Evolutionary conservation across 345 rosid species (phyloP), one percentile per base, ranked within the genome.

Genomic region (Eucalyptus marginata): DNA sequence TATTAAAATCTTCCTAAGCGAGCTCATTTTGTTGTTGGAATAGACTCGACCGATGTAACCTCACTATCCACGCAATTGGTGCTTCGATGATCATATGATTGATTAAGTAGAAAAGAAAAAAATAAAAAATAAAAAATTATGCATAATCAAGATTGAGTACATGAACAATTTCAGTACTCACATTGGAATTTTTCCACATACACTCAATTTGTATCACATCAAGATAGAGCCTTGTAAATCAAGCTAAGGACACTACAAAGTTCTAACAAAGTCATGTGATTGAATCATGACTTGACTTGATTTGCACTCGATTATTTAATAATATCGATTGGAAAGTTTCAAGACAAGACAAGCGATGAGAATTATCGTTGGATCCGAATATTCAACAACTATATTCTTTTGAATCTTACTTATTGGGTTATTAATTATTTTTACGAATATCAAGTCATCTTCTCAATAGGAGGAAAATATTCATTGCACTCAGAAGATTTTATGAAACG

Each of bases 71-170:
- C 1, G 8, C 9, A 3, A 20, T 6, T 2, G 47, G 27, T 40
- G 47, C 15, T 11, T 40, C 20, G 9, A 76, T 40, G 47, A 36
- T 11, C 47, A 10, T 36, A 20, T 10, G 62, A 24, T 56, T 22
- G 62, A 56, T 56, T 56, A 10, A 56, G 79, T 31, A 31, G 17
- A 68, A 31, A 16, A 17, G 43, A 46, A 36, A 9, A 33, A 16
- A 33, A 8, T 2, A 3, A 64, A 2, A 3, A 15, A 7, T 3
- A 13, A 4, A 31, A 5, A 40, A 20, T 20, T 2, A 44, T 20
- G 4, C 47, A 36, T 40, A 40, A 76, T 76, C 29, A 76, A 64
- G 40, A 64, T 64, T 14, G 76, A n/a, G 18, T n/a, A n/a, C 10
- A n/a, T 64, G 17, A 7, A 14, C 1, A 64, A 14, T 14, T 64